phyloP scores from a whole-genome alignment of 73 alveolate species.

The Blepharisma stoltei region DNA sequence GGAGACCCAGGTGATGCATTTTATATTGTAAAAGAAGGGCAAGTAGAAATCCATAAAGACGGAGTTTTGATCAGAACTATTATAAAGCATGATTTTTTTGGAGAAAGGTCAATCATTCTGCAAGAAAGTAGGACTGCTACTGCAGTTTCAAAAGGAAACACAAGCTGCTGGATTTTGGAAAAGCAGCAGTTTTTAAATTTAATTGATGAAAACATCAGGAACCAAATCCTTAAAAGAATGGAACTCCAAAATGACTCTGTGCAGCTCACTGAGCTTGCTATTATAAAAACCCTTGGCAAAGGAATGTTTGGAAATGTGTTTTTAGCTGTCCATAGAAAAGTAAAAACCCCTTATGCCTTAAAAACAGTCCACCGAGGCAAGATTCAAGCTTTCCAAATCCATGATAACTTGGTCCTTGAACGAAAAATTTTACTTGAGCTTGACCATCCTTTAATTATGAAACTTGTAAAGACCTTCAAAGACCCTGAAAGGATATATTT shows the following conservation, averaged over 20 bases:
- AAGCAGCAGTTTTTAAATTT: conserved; percentile 52
- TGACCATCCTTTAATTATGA: conserved; percentile 53
- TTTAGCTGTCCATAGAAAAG: conserved; percentile 39
- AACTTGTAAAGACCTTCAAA: conserved; percentile 50
- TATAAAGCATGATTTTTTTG: conserved; percentile 48
- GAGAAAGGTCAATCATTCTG: conserved; percentile 50
- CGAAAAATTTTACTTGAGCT: conserved; percentile 38
- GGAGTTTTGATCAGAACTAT: conserved; percentile 43
- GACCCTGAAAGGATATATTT: conserved; percentile 48
- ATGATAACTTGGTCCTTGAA: conserved; percentile 49
- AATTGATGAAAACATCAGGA: conserved; percentile 54
- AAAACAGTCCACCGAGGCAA: conserved; percentile 44
- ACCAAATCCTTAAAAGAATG: conserved; percentile 32
- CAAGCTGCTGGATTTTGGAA: conserved; percentile 33
- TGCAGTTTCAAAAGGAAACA: conserved; percentile 54
- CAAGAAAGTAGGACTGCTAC: conserved; percentile 59
- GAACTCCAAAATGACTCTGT: conserved; percentile 36
- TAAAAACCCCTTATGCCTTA: conserved; percentile 44
- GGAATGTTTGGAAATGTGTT: conserved; percentile 62
- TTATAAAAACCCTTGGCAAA: conserved; percentile 40
- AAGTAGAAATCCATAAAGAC: conserved; percentile 41
- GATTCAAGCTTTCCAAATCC: conserved; percentile 36
- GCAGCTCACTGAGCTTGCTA: conserved; percentile 33
- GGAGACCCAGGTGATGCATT: conserved; percentile 57
- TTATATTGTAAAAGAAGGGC: conserved; percentile 53